Percentiles rank a stretch among this genome's conserved stretches.
Evolutionary conservation across 139 green algal species (phyloP).

Genomic region (Chlamydomonas applanata): DNA sequence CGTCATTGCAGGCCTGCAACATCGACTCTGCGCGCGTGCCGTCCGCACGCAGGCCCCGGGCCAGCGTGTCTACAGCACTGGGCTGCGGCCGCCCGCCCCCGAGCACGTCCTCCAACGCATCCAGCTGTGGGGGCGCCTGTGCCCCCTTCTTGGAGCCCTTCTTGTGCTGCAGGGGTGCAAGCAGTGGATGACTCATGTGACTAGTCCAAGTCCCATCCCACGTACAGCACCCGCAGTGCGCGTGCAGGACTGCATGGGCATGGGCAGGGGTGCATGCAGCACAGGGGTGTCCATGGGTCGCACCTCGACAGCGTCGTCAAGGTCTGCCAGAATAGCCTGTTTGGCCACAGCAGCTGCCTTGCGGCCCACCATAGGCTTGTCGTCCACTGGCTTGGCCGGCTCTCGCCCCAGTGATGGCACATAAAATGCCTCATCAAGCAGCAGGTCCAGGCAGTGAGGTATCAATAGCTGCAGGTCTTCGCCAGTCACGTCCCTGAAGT

Average conservation of each 20-base stretch:
- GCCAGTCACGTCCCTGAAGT: conserved; percentile 71
- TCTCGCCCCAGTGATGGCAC: conserved; percentile 48
- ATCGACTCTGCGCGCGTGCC: conserved; percentile 24
- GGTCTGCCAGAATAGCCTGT: not conserved
- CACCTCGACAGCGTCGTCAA: conserved; percentile 7
- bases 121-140: too few species aligned
- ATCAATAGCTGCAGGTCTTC: conserved; percentile 67
- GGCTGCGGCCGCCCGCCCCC: not conserved
- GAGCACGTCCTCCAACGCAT: too few species aligned
- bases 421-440: conserved; percentile 53
- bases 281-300: too few species aligned
- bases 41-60: conserved; percentile 8
- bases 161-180: too few species aligned
- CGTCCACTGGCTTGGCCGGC: not conserved
- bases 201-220: too few species aligned
- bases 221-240: too few species aligned
- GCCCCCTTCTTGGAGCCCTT: too few species aligned
- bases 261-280: too few species aligned
- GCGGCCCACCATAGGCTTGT: too few species aligned
- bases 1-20: conserved; percentile 41
- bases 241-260: too few species aligned
- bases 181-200: too few species aligned
- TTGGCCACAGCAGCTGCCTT: not conserved
- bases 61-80: not conserved
- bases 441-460: conserved; percentile 21